Conservation (phyloP, 306 rosid genomes). For the Lathyrus aphaca region DNA sequence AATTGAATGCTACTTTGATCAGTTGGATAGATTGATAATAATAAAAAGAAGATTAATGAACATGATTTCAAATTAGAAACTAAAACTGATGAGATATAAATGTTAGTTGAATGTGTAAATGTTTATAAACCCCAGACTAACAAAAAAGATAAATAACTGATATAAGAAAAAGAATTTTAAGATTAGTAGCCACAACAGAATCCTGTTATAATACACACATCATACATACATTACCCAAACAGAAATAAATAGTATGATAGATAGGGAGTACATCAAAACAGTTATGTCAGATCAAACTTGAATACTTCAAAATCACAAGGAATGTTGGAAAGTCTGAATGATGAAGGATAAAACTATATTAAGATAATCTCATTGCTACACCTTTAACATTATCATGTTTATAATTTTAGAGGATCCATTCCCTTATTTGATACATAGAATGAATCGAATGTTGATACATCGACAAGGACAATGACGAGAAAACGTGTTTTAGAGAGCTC, state of each 20-base stretch:
- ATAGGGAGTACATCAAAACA: background rate
- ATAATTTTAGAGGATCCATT: background rate
- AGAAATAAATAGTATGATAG: background rate
- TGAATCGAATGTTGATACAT: conserved; percentile 8
- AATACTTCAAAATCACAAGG: conserved; percentile 22
- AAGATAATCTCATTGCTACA: background rate
- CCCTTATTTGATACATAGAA: conserved; percentile 18
- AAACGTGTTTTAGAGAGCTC: background rate
- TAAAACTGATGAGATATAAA: too few relatives aligned
- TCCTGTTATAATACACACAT: background rate
- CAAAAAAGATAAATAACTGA: too few relatives aligned
- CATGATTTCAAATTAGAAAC: too few relatives aligned
- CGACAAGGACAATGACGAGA: conserved; percentile 7
- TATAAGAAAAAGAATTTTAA: too few relatives aligned
- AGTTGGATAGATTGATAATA: too few relatives aligned
- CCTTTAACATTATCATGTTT: background rate
- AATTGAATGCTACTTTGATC: background rate
- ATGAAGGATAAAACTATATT: background rate
- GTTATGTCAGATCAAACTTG: background rate
- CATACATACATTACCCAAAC: conserved; percentile 9
- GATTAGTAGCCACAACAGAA: too few relatives aligned
- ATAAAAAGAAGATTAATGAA: too few relatives aligned
- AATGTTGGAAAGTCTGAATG: background rate
- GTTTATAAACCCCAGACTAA: too few relatives aligned
- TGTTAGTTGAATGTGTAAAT: too few relatives aligned